Conservation (phyloP, 2,329 filamentous ascomycete species). For the Colletotrichum neosansevieriae region DNA sequence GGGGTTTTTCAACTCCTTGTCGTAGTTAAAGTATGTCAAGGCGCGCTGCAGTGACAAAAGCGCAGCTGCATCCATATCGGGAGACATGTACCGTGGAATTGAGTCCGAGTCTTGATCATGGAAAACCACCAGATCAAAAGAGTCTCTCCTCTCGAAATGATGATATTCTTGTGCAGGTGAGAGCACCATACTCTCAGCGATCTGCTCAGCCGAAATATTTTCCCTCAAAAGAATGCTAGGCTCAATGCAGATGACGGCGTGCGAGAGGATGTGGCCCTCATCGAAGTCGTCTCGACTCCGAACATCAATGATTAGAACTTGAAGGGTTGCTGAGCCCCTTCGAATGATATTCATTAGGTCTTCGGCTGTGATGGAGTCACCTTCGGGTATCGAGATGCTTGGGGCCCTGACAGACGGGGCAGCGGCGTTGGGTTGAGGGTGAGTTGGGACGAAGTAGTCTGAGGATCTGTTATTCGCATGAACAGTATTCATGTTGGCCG, state of each 20-base stretch:
- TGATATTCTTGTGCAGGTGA: conserved; percentile 80
- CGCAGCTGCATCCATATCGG: conserved; percentile 60
- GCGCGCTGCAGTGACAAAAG: conserved; percentile 82
- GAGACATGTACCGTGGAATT: conserved; percentile 55
- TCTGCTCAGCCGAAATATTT: conserved; percentile 71
- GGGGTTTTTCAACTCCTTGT: conserved; percentile 76
- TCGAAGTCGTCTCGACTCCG: conserved; percentile 85
- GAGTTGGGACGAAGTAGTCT: conserved; percentile 52
- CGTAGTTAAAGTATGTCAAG: conserved; percentile 85
- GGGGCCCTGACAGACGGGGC: conserved; percentile 49
- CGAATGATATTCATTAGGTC: conserved; percentile 79
- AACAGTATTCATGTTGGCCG: conserved; percentile 44
- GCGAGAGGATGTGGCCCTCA: conserved; percentile 87
- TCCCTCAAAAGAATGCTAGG: conserved; percentile 78
- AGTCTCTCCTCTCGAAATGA: conserved; percentile 77
- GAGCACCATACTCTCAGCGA: conserved; percentile 77
- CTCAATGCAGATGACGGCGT: conserved; percentile 89
- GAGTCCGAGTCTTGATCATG: conserved; percentile 79
- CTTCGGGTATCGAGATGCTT: conserved; percentile 57
- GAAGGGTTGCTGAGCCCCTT: conserved; percentile 56
- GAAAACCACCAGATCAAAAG: conserved; percentile 89
- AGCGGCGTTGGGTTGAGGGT: conserved; percentile 42
- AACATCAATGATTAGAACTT: conserved; percentile 88
- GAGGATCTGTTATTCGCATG: conserved; percentile 42
- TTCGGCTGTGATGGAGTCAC: conserved; percentile 73